A percentile compares a stretch with the other conserved stretches of the same genome.
phyloP scores from a whole-genome alignment of 305 asterid species.

The Fraxinus velutina region DNA sequence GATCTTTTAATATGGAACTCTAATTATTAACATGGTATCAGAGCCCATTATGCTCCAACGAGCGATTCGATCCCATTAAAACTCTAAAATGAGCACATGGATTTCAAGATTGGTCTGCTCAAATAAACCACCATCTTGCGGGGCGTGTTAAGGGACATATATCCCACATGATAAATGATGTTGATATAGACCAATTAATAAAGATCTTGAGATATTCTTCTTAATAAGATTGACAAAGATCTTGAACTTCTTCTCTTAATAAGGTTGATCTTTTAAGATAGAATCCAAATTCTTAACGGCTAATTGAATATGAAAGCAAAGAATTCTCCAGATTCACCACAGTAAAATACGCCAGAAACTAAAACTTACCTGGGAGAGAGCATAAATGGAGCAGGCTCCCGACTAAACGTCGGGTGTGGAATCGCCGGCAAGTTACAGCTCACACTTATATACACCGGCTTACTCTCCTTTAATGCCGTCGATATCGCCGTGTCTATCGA shows the following conservation, averaged over 20 bases:
- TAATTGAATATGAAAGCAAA: neutral
- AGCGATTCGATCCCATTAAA: too few species aligned
- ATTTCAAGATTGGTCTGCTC: too few species aligned
- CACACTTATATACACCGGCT: slow-evolving; percentile 76
- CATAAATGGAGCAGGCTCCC: slow-evolving; percentile 70
- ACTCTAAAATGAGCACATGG: too few species aligned
- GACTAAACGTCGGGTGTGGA: slow-evolving; percentile 72
- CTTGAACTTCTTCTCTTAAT: too few species aligned
- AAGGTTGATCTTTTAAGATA: neutral
- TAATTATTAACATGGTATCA: neutral
- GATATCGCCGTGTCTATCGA: slow-evolving; percentile 71
- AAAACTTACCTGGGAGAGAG: slow-evolving; percentile 57
- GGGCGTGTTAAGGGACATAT: too few species aligned
- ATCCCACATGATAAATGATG: too few species aligned
- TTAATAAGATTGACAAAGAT: too few species aligned
- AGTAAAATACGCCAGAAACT: neutral
- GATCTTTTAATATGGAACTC: too few species aligned
- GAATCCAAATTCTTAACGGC: neutral
- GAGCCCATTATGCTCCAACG: too few species aligned
- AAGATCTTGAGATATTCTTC: too few species aligned
- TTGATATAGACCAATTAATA: too few species aligned
- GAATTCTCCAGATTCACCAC: neutral
- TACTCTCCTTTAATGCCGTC: slow-evolving; percentile 79
- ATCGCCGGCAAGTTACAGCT: slow-evolving; percentile 72
- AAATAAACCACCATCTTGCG: too few species aligned